phyloP scores from a whole-genome alignment of 2,329 filamentous ascomycete genomes.

The Thielaviopsis musarum region DNA sequence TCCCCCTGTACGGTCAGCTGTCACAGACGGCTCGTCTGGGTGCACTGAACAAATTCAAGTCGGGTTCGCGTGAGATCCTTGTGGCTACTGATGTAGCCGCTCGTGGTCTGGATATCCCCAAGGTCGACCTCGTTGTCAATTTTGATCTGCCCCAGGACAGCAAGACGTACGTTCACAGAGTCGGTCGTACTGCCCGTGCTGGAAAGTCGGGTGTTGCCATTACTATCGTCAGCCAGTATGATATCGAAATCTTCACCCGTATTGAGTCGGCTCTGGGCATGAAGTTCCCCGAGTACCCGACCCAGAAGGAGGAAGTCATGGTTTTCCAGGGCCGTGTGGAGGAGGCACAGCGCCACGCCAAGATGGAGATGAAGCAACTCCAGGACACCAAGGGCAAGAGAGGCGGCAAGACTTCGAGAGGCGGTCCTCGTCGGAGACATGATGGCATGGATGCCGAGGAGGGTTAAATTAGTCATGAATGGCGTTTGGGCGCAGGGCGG shows the following conservation, averaged over 20 bases:
- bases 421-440: conserved; percentile 28
- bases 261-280: conserved; percentile 73
- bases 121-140: conserved; percentile 78
- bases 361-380: conserved; percentile 65
- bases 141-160: conserved; percentile 69
- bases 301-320: conserved; percentile 71
- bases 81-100: conserved; percentile 91
- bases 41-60: conserved; percentile 77
- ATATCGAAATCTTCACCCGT: conserved; percentile 61
- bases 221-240: conserved; percentile 73
- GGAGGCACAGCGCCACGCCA: conserved; percentile 67
- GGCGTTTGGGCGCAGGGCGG: neutral
- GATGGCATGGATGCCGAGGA: conserved; percentile 64
- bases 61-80: conserved; percentile 65
- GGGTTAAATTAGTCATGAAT: conserved; percentile 26
- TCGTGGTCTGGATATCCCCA: conserved; percentile 80
- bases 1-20: conserved; percentile 84
- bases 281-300: conserved; percentile 52
- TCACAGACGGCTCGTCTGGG: conserved; percentile 75
- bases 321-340: conserved; percentile 61
- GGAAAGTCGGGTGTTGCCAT: conserved; percentile 72
- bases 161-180: conserved; percentile 82
- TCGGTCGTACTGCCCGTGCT: conserved; percentile 74
- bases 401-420: conserved; percentile 27
- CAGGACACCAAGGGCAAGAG: conserved; percentile 50